phyloP scores from a whole-genome alignment of 2,329 filamentous ascomycete genomes.

The Aspergillus sp. region DNA sequence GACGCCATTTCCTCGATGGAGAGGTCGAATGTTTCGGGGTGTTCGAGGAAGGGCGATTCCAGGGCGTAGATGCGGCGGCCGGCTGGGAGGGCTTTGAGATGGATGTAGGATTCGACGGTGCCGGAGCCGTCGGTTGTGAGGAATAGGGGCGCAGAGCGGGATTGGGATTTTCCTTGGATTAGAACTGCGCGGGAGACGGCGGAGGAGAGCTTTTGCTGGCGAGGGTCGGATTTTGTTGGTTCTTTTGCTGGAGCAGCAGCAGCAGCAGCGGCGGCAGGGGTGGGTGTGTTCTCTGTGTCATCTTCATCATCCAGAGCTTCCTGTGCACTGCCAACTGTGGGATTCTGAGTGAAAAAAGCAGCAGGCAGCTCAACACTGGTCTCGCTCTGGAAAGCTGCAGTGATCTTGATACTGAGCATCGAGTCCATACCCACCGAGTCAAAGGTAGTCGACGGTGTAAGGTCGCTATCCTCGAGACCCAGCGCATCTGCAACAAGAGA shows the following conservation, averaged over 20 bases:
- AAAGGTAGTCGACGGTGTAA: neutral
- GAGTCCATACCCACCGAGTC: constrained; percentile 3
- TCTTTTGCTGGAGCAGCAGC: neutral
- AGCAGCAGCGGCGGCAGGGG: neutral
- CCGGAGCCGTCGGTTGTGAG: constrained; percentile 8
- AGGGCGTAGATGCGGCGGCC: constrained; percentile 9
- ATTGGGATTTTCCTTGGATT: constrained; percentile 3
- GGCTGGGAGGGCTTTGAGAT: constrained; percentile 3
- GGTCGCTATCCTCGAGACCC: neutral
- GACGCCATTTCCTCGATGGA: constrained; percentile 8
- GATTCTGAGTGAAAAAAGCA: neutral
- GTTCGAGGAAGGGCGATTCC: constrained; percentile 4
- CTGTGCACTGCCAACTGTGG: neutral
- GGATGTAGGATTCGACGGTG: constrained; percentile 7
- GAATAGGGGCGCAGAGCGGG: constrained; percentile 1
- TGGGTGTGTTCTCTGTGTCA: neutral
- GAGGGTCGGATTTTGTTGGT: neutral
- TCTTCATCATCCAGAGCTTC: neutral
- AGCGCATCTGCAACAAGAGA: neutral
- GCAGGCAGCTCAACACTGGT: neutral
- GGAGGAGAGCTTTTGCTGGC: neutral
- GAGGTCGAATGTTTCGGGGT: neutral
- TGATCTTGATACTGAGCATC: constrained; percentile 3
- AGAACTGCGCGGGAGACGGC: constrained; percentile 1
- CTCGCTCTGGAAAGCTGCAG: neutral